Base-by-base conservation (phyloP, 1,284 basidiomycete species). In the Phaffia rhodozyma region DNA sequence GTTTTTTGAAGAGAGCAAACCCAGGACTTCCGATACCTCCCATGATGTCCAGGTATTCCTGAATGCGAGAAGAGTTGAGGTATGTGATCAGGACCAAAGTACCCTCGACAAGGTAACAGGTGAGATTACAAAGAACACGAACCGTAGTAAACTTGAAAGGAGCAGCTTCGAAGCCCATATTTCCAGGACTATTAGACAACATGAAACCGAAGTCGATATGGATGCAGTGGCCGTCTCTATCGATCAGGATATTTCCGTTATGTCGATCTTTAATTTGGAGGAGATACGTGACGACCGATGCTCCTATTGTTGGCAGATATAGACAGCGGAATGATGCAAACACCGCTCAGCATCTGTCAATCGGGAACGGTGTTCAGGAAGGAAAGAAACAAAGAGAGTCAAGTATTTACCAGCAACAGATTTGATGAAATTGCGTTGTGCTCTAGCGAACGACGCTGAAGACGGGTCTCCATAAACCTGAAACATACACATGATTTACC, bases 181-280 rank as follows among this genome's bases (percentile, higher is more conserved):
- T 96, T 18, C 94, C 94, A 0, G 96, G 96, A 5, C 91, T 92
- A 75, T 97, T 96, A 49, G 87, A 89, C 60, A 99, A 82, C 82
- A 99, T 96, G 79, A 98, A 98, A 0, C 96, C 96, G 75, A 98
- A 99, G 76, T 98, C 91, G 68, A 97, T 85, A 72, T 98, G 94
- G 3, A 97, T 83, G 67, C 97, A 89, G 72, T 97, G 92, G 0
- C 94, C 94, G 66, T 93, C 89, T 7, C 88, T 91, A 72, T 97
- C 92, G 66, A 98, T 94, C 93, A 98, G 96, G 72, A 97, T 97
- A 74, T 98, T 98, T 23, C 94, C 94, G 72, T 97, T 97, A 76
- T 98, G 94, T 47, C 94, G 79, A 74, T 98, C 96, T 77, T 96
- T 94, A 77, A 97, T 91, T 75, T 98, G 94, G 50, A 97, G 77